A percentile compares a stretch with the other conserved stretches of the same genome.
Evolutionary conservation across 495 filamentous ascomycete genomes (phyloP).

Genomic region (Podospora fimiseda): DNA sequence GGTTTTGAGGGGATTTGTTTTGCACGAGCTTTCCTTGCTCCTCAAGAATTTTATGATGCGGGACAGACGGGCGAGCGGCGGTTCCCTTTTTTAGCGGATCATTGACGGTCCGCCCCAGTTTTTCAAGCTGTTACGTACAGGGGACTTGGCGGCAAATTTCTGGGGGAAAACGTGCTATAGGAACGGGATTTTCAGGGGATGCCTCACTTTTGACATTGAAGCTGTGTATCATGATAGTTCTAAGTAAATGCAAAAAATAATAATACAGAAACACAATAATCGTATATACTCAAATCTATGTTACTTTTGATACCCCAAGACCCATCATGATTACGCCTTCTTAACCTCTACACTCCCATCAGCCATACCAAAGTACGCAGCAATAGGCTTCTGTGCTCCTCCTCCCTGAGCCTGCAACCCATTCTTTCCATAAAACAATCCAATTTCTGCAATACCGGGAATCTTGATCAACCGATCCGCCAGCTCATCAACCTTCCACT

Average conservation of each 20-base stretch:
- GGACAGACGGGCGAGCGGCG: slow-evolving; percentile 3
- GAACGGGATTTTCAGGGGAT: not conserved
- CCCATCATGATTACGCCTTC: slow-evolving; percentile 1
- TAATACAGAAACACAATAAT: too few relatives aligned
- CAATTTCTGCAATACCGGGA: slow-evolving; percentile 84
- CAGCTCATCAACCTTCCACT: slow-evolving; percentile 74
- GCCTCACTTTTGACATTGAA: not conserved
- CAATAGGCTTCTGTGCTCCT: slow-evolving; percentile 81
- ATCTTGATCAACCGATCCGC: slow-evolving; percentile 69
- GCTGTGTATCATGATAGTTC: too few relatives aligned
- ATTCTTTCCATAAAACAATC: slow-evolving; percentile 76
- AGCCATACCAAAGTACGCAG: slow-evolving; percentile 93
- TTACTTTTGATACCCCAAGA: not conserved
- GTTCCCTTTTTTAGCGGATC: slow-evolving; percentile 11
- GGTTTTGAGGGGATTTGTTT: not conserved
- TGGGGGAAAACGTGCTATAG: not conserved
- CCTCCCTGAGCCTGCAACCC: slow-evolving; percentile 55
- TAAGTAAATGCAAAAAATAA: too few relatives aligned
- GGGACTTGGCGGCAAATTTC: not conserved
- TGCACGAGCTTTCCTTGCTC: slow-evolving; percentile 4
- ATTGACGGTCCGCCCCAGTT: slow-evolving; percentile 12
- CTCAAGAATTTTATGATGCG: slow-evolving; percentile 14
- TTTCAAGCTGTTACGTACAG: too few relatives aligned
- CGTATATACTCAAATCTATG: not conserved
- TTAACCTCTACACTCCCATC: slow-evolving; percentile 34